These are phyloP conservation scores for Syzygium oleosum DNA, from an alignment of 345 rosid genomes.

Conservation along the genomic window DNA sequence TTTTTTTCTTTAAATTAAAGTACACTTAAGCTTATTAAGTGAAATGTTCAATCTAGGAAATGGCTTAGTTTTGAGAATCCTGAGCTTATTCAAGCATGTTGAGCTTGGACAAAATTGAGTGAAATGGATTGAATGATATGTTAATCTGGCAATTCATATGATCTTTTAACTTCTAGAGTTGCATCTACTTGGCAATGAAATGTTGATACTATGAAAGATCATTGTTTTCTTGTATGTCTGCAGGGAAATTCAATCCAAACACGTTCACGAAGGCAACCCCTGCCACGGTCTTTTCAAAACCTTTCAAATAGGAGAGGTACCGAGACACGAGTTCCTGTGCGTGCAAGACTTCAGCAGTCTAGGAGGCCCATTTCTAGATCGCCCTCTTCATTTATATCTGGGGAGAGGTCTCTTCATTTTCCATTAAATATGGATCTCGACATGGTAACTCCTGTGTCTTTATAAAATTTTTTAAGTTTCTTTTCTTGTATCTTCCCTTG, in stretches of 20 bases:
- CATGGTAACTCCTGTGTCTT: slow-evolving; percentile 36
- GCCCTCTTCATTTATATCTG: slow-evolving; percentile 23
- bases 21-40: background rate
- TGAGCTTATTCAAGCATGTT: background rate
- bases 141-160: background rate
- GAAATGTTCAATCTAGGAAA: background rate
- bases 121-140: background rate
- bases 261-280: slow-evolving; percentile 28
- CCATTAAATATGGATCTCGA: slow-evolving; percentile 62
- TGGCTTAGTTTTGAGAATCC: background rate
- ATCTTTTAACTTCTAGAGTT: background rate
- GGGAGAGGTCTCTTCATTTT: slow-evolving; percentile 50
- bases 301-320: slow-evolving; percentile 43
- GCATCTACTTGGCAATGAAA: background rate
- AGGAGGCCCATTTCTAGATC: slow-evolving; percentile 40
- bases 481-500: background rate
- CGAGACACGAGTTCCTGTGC: slow-evolving; percentile 27
- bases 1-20: background rate
- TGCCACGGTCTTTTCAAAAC: slow-evolving; percentile 21
- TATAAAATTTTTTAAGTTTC: background rate
- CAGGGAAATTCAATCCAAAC: slow-evolving; percentile 29
- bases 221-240: background rate
- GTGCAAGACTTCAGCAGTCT: slow-evolving; percentile 31
- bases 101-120: background rate
- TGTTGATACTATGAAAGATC: background rate